Evolutionary conservation across 805 yeast genomes (phyloP).

Genomic region (Yarrowia sp.): DNA sequence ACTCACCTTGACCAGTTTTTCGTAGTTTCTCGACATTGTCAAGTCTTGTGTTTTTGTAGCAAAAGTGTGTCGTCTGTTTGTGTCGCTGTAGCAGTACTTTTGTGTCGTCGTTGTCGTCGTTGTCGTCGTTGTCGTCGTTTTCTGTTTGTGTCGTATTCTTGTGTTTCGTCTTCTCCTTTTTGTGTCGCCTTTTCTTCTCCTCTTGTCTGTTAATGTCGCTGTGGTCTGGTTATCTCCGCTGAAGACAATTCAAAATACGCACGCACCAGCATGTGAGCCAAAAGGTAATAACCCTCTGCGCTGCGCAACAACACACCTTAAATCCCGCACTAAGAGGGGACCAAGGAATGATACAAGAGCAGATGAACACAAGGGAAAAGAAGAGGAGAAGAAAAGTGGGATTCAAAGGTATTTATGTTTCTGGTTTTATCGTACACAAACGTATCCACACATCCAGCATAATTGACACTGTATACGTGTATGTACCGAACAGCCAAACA

Average conservation of each 20-base stretch:
- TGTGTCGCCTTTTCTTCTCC: too few relatives aligned
- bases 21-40: constrained; percentile 33
- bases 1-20: constrained; percentile 39
- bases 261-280: constrained; percentile 18
- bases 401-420: too few relatives aligned
- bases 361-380: not conserved
- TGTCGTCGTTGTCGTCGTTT: too few relatives aligned
- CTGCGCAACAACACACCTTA: constrained; percentile 34
- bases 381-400: too few relatives aligned
- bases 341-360: too few relatives aligned
- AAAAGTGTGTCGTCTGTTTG: constrained; percentile 9
- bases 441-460: too few relatives aligned
- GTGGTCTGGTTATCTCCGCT: constrained; percentile 22
- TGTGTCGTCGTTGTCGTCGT: too few relatives aligned
- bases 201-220: too few relatives aligned
- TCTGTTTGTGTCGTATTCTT: not conserved
- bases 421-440: too few relatives aligned
- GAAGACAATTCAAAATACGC: constrained; percentile 29
- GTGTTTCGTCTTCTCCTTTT: not conserved
- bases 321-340: constrained; percentile 24
- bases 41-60: not conserved
- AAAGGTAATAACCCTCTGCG: constrained; percentile 27
- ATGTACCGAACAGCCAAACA: too few relatives aligned
- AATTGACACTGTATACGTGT: too few relatives aligned
- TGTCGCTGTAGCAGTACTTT: not conserved